phyloP scores from a whole-genome alignment of 1,284 basidiomycete genomes.

The Microbotryum silenes-acaulis region DNA sequence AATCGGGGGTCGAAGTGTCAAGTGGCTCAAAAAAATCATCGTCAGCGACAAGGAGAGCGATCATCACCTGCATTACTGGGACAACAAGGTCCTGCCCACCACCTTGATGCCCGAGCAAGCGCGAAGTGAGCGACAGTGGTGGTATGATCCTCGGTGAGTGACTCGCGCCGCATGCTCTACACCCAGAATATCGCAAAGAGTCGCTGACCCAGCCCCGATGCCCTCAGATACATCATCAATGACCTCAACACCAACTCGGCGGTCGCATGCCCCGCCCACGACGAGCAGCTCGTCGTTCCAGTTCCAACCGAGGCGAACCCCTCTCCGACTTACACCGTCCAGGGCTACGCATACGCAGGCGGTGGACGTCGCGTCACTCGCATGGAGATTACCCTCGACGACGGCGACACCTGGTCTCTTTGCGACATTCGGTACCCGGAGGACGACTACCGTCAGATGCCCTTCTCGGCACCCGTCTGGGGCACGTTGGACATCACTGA shows the following conservation, averaged over 20 bases:
- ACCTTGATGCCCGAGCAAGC: constrained; percentile 54
- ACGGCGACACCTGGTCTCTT: constrained; percentile 52
- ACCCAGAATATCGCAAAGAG: constrained; percentile 43
- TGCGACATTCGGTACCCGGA: constrained; percentile 52
- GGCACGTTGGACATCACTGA: constrained; percentile 48
- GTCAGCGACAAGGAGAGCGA: constrained; percentile 52
- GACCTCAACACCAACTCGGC: constrained; percentile 59
- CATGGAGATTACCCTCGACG: constrained; percentile 56
- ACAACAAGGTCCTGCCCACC: constrained; percentile 59
- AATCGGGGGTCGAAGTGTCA: constrained; percentile 40
- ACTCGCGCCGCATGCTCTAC: constrained; percentile 36
- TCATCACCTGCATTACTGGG: constrained; percentile 50
- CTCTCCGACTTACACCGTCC: constrained; percentile 41
- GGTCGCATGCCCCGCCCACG: constrained; percentile 54
- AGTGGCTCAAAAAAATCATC: constrained; percentile 58
- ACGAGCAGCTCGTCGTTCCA: constrained; percentile 45
- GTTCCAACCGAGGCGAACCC: constrained; percentile 3
- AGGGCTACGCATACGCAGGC: constrained; percentile 61
- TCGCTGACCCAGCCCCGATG: not conserved
- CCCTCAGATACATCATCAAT: constrained; percentile 39
- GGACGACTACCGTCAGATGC: constrained; percentile 47
- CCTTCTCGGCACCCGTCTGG: constrained; percentile 39
- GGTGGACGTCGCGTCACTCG: constrained; percentile 56
- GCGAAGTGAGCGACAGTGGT: constrained; percentile 52
- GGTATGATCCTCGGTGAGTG: constrained; percentile 54